Conservation (phyloP, 768 basidiomycete species). For the Podaxis sp. region DNA sequence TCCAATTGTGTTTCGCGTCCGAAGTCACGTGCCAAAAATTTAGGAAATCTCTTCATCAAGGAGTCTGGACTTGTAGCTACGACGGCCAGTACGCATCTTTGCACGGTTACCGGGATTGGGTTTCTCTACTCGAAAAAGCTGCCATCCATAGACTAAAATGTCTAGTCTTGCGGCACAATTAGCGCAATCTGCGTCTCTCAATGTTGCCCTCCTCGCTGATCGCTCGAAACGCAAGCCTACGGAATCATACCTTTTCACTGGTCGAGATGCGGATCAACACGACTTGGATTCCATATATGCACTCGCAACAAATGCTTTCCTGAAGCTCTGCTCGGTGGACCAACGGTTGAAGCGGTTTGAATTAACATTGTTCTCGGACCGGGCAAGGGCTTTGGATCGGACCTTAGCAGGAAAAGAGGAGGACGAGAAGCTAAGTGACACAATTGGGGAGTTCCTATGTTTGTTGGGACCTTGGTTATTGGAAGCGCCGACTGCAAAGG, state of each 20-base stretch:
- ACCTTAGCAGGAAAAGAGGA: constrained; percentile 69
- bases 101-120: background rate
- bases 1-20: too few relatives aligned
- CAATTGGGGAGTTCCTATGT: constrained; percentile 62
- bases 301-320: constrained; percentile 75
- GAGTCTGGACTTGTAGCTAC: too few relatives aligned
- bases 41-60: too few relatives aligned
- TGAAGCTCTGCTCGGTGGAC: constrained; percentile 66
- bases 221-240: constrained; percentile 59
- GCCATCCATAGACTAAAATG: constrained; percentile 24
- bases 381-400: constrained; percentile 72
- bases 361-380: constrained; percentile 75
- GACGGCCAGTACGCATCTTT: too few relatives aligned
- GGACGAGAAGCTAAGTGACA: constrained; percentile 59
- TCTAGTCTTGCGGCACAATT: constrained; percentile 84
- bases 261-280: constrained; percentile 77
- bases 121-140: background rate
- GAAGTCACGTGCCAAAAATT: too few relatives aligned
- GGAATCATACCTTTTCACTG: constrained; percentile 88
- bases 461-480: constrained; percentile 80
- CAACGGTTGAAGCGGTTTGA: constrained; percentile 61
- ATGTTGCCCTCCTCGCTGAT: constrained; percentile 69
- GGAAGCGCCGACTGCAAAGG: constrained; percentile 77
- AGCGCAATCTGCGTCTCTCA: constrained; percentile 75
- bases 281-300: constrained; percentile 87